Evolutionary conservation across 116 monocot genomes (phyloP), one percentile per base, ranked within the genome.

Genomic region (Papilionanthe hybrid): DNA sequence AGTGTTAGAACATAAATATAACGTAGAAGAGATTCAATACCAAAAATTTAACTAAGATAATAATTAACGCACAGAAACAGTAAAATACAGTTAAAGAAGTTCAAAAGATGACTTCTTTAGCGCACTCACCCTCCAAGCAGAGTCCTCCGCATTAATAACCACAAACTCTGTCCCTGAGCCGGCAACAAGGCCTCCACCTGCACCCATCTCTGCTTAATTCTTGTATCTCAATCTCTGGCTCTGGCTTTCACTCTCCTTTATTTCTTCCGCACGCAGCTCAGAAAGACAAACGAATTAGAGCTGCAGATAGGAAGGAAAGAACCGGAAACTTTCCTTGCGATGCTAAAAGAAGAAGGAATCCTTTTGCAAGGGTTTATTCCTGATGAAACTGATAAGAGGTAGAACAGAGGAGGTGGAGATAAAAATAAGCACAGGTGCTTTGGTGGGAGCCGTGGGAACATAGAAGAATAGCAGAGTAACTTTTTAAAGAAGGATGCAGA

Each of bases 151-250:
- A 82, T 86, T 81, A 83, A 92, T 81, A 48, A 92, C 83, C 42
- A 89, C 78, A 74, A 92, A 81, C 79, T 92, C 89, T 58, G 79
- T 89, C 75, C 79, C 77, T 0, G 91, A 86, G 13, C 91, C 91
- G n/a, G 91, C 85, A 12, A 91, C 87, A 13, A 92, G 84, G 55
- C 83, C 75, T 60, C 92, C 82, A 1, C 75, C 72, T 27, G 84
- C 72, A 7, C 48, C 81, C 83, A 92, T 82, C 78, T 43, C 78
- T 43, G 41, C n/a, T 45, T 37, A 15, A 13, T 9, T 29, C 2
- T 37, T 53, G 2, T 17, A 4, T 17, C 53, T 53, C 58, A 11
- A 2, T 9, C 32, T 55, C 7, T 9, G 9, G 4, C 47, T 53
- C 75, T 19, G 7, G 17, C 49, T 27, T 25, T 43, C 42, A 1